phyloP scores from a whole-genome alignment of 2,329 filamentous ascomycete species.

The Elsinoe fawcettii region DNA sequence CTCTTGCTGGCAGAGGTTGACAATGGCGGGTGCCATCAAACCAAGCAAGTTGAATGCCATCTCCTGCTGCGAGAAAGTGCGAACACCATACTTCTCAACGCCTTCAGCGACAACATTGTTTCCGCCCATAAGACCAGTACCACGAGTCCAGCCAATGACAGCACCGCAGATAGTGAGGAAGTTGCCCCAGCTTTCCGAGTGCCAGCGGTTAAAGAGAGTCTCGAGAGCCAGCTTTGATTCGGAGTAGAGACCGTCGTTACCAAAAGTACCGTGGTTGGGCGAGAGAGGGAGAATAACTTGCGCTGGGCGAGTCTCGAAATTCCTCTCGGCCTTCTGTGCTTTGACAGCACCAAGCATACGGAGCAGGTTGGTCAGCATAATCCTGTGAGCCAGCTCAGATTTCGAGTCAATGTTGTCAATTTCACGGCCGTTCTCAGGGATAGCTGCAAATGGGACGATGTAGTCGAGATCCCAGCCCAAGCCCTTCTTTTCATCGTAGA shows the following conservation, averaged over 20 bases:
- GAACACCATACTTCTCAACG: conserved; percentile 91
- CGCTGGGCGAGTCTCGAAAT: conserved; percentile 89
- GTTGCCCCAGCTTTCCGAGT: conserved; percentile 93
- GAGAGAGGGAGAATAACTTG: conserved; percentile 94
- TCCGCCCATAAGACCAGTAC: conserved; percentile 93
- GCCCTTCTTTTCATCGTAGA: conserved; percentile 92
- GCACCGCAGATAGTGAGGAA: conserved; percentile 98
- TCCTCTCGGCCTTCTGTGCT: conserved; percentile 75
- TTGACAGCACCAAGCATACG: conserved; percentile 88
- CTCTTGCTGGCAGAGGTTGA: conserved; percentile 90
- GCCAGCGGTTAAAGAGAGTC: conserved; percentile 97
- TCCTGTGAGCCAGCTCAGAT: conserved; percentile 94
- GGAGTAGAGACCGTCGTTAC: conserved; percentile 94
- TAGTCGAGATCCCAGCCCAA: conserved; percentile 97
- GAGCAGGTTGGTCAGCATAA: conserved; percentile 96
- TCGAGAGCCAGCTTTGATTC: conserved; percentile 96
- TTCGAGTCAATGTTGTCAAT: conserved; percentile 96
- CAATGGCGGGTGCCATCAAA: conserved; percentile 87
- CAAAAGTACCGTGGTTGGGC: conserved; percentile 97
- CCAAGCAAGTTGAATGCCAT: conserved; percentile 99
- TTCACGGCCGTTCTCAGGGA: conserved; percentile 94
- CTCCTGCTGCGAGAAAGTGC: conserved; percentile 97
- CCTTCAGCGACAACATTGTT: conserved; percentile 98
- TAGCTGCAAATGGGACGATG: conserved; percentile 92
- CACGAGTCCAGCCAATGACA: conserved; percentile 98